These are phyloP conservation scores for Oryza australiensis DNA, from an alignment of 176 grass and related monocot genomes.

Conservation along the genomic window DNA sequence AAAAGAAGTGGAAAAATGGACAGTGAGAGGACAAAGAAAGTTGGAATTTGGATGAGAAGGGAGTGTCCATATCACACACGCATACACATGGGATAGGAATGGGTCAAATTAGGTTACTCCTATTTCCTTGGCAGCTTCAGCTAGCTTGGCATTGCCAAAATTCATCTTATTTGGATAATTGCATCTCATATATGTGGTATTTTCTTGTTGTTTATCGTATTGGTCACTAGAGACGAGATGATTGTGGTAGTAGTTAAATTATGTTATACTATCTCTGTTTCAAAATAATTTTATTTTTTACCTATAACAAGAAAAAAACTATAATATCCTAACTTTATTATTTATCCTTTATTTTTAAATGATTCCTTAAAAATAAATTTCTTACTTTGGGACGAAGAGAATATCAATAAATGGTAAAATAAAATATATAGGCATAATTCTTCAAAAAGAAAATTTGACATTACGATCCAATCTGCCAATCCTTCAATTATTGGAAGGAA, in stretches of 20 bases:
- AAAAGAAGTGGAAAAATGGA: neutral
- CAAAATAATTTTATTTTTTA: no score
- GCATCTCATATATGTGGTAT: neutral
- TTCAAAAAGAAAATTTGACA: neutral
- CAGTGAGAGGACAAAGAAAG: neutral
- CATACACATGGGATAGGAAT: neutral
- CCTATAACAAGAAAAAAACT: no score
- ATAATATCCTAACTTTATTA: no score
- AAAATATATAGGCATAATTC: neutral
- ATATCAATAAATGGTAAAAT: neutral
- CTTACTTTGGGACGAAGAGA: no score
- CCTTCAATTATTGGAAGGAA: no score
- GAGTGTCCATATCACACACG: neutral
- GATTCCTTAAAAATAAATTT: no score
- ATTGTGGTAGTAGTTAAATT: neutral
- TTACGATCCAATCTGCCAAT: no score
- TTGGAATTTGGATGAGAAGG: neutral
- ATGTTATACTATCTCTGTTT: no score
- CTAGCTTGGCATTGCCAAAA: neutral
- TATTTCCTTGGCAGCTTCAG: neutral
- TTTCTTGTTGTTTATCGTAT: neutral
- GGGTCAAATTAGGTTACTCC: neutral
- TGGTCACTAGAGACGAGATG: neutral
- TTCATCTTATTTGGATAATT: no score
- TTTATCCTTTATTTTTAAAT: no score